Evolutionary conservation across 1,139 yeast genomes (phyloP).

Genomic region (Yamadazyma atlantica): DNA sequence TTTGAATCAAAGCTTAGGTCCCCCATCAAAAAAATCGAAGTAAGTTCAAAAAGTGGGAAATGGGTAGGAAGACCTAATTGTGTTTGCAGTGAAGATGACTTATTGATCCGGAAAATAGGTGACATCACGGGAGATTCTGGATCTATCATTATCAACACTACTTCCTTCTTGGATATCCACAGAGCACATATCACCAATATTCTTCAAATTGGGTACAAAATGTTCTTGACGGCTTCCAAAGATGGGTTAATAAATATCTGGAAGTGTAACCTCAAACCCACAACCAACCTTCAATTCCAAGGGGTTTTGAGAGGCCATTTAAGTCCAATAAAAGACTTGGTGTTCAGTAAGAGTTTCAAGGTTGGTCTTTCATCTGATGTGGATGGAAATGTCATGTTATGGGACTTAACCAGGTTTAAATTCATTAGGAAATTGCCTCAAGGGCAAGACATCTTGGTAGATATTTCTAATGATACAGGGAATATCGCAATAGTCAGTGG

Average conservation of each 20-base stretch:
- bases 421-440: conserved; percentile 45
- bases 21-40: conserved; percentile 42
- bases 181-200: conserved; percentile 33
- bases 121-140: conserved; percentile 28
- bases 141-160: conserved; percentile 42
- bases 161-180: conserved; percentile 43
- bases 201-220: conserved; percentile 36
- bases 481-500: conserved; percentile 40
- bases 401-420: conserved; percentile 59
- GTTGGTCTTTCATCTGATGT: conserved; percentile 51
- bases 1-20: conserved; percentile 36
- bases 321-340: conserved; percentile 38
- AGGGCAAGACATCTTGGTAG: conserved; percentile 24
- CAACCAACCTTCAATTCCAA: conserved; percentile 38
- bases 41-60: conserved; percentile 31
- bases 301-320: conserved; percentile 57
- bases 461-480: conserved; percentile 59
- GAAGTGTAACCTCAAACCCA: conserved; percentile 37
- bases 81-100: conserved; percentile 36
- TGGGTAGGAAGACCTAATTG: conserved; percentile 51
- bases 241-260: conserved; percentile 59
- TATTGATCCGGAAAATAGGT: conserved; percentile 36
- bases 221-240: conserved; percentile 53
- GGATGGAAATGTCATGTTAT: conserved; percentile 49
- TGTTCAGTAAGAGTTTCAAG: conserved; percentile 50